Evolutionary conservation across 441 rosid species (phyloP).

Genomic region (Isatis lusitanica): DNA sequence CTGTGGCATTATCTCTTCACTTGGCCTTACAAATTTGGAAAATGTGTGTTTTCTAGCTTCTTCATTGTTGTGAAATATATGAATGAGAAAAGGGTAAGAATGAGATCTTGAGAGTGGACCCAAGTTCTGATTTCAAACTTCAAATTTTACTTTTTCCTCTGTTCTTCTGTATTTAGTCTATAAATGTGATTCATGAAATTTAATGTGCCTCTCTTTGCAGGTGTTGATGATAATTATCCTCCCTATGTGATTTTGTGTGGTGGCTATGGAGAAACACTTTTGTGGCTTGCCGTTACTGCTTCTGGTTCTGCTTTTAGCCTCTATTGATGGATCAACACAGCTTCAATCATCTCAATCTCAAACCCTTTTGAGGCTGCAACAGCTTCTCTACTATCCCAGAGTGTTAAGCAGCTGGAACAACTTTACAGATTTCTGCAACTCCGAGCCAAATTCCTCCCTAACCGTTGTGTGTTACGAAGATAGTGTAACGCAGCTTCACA

Average conservation of each 20-base stretch:
- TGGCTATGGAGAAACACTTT: conserved; percentile 49
- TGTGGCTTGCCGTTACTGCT: conserved; percentile 36
- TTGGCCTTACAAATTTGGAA: neutral
- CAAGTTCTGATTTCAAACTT: neutral
- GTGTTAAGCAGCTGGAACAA: conserved; percentile 72
- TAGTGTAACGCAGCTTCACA: conserved; percentile 79
- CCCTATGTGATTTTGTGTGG: conserved; percentile 20
- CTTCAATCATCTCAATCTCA: conserved; percentile 69
- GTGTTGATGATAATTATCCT: conserved; percentile 8
- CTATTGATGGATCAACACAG: conserved; percentile 50
- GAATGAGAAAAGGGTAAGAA: neutral
- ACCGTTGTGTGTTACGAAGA: conserved; percentile 84
- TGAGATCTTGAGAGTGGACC: conserved; percentile 31
- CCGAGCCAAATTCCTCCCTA: conserved; percentile 56
- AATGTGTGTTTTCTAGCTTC: neutral
- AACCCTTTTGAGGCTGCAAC: conserved; percentile 66
- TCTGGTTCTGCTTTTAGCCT: conserved; percentile 41
- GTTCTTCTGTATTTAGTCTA: neutral
- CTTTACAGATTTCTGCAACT: conserved; percentile 77
- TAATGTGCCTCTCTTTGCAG: conserved; percentile 29
- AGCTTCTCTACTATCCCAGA: conserved; percentile 63
- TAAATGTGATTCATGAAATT: conserved; percentile 18
- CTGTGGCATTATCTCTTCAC: neutral
- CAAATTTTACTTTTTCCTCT: neutral
- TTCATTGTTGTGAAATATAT: conserved; percentile 3